Conservation (phyloP, 768 basidiomycete species). For the Fomitopsis pulvina region DNA sequence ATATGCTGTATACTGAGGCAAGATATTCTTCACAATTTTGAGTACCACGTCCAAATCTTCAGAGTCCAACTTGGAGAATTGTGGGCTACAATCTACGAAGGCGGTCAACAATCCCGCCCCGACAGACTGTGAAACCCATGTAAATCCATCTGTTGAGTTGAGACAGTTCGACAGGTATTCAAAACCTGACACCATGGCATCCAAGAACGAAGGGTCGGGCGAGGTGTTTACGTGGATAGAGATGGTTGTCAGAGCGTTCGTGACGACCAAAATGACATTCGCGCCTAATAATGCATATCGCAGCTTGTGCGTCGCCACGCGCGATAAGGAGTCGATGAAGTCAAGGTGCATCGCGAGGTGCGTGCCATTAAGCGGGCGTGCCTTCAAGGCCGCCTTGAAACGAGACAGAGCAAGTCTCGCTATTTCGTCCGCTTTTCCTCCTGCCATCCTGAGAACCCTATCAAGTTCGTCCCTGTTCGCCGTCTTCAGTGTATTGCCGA, state of each 20-base stretch:
- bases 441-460: slow-evolving; percentile 23
- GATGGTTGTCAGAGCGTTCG: slow-evolving; percentile 26
- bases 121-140: slow-evolving; percentile 29
- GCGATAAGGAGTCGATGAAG: slow-evolving; percentile 27
- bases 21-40: slow-evolving; percentile 20
- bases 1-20: slow-evolving; percentile 32
- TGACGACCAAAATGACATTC: slow-evolving; percentile 24
- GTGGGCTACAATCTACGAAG: slow-evolving; percentile 22
- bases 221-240: slow-evolving; percentile 17
- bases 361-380: slow-evolving; percentile 13
- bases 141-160: slow-evolving; percentile 32
- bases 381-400: slow-evolving; percentile 19
- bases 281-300: slow-evolving; percentile 27
- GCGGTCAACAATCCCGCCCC: slow-evolving; percentile 28
- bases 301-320: slow-evolving; percentile 22
- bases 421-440: slow-evolving; percentile 22
- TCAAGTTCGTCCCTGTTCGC: slow-evolving; percentile 19
- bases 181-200: slow-evolving; percentile 24
- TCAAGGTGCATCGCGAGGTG: slow-evolving; percentile 23
- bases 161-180: slow-evolving; percentile 30
- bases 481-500: slow-evolving; percentile 24
- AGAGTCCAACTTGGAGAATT: slow-evolving; percentile 20
- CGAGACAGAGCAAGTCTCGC: slow-evolving; percentile 25
- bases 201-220: slow-evolving; percentile 14
- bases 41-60: slow-evolving; percentile 27